These are phyloP conservation scores for Nicotiana tabacum DNA, from an alignment of 257 asterid genomes.

Conservation along the genomic window DNA sequence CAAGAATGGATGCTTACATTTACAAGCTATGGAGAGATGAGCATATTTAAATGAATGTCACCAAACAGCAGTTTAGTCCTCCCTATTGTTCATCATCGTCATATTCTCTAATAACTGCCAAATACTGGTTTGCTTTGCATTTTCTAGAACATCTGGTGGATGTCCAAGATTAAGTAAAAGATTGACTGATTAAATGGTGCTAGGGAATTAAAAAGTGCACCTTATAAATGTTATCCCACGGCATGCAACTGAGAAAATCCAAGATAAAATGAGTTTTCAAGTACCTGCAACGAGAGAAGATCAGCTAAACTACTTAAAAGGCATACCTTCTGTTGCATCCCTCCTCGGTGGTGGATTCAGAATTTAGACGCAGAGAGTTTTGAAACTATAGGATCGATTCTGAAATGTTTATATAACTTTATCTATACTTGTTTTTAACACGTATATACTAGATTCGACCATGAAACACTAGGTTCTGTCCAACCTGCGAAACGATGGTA, in stretches of 20 bases:
- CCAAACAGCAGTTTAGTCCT: neutral
- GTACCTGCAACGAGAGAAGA: slow-evolving; percentile 22
- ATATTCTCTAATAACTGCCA: neutral
- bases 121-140: neutral
- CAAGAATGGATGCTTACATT: neutral
- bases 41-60: neutral
- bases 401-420: neutral
- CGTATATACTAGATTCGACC: neutral
- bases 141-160: neutral
- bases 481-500: neutral
- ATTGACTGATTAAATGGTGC: neutral
- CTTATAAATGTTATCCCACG: slow-evolving; percentile 45
- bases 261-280: slow-evolving; percentile 33
- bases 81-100: neutral
- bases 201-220: neutral
- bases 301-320: neutral
- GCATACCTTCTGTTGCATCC: neutral
- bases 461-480: slow-evolving; percentile 2
- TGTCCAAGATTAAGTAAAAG: neutral
- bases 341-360: neutral
- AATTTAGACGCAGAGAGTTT: neutral
- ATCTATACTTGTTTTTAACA: neutral
- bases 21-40: neutral
- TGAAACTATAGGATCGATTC: neutral
- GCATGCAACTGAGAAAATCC: slow-evolving; percentile 41